These are phyloP conservation scores for Tothia fuscella DNA, from an alignment of 2,329 filamentous ascomycete genomes.

Conservation along the genomic window DNA sequence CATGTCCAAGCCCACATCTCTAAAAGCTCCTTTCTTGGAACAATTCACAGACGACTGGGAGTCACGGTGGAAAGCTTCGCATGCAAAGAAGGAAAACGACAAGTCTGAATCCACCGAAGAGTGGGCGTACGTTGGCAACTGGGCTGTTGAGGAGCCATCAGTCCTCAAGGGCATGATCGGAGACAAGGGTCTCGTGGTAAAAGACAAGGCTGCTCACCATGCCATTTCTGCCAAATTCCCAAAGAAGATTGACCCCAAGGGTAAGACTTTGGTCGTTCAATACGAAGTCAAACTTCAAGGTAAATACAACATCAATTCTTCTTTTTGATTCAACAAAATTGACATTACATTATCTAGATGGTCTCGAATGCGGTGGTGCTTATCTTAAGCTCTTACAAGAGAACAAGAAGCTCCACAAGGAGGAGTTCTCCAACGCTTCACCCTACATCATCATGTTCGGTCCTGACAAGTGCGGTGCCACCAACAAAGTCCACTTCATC, in stretches of 20 bases:
- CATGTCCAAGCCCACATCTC: slow-evolving; percentile 57
- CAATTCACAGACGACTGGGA: slow-evolving; percentile 98
- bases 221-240: slow-evolving; percentile 98
- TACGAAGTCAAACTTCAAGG: slow-evolving; percentile 99
- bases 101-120: slow-evolving; percentile 57
- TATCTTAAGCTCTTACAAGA: slow-evolving; percentile 99
- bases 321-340: slow-evolving; percentile 17
- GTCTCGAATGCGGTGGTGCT: slow-evolving; percentile 93
- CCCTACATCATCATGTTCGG: slow-evolving; percentile 99
- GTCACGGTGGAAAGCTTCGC: slow-evolving; percentile 80
- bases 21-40: slow-evolving; percentile 94
- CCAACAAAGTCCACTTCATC: slow-evolving; percentile 96
- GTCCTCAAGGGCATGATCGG: slow-evolving; percentile 86
- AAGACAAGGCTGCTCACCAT: slow-evolving; percentile 96
- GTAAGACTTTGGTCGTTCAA: slow-evolving; percentile 91
- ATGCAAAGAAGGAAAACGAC: slow-evolving; percentile 90
- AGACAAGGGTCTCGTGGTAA: slow-evolving; percentile 94
- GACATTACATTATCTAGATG: slow-evolving; percentile 43
- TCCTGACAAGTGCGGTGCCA: slow-evolving; percentile 96
- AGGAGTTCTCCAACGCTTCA: slow-evolving; percentile 95
- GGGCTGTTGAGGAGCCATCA: slow-evolving; percentile 87
- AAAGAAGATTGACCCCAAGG: slow-evolving; percentile 94
- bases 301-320: too few species aligned
- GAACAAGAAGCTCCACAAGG: slow-evolving; percentile 90
- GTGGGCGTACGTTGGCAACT: slow-evolving; percentile 95